These are phyloP conservation scores for Daedaleopsis nitida DNA, from an alignment of 768 basidiomycete genomes.

Conservation along the genomic window DNA sequence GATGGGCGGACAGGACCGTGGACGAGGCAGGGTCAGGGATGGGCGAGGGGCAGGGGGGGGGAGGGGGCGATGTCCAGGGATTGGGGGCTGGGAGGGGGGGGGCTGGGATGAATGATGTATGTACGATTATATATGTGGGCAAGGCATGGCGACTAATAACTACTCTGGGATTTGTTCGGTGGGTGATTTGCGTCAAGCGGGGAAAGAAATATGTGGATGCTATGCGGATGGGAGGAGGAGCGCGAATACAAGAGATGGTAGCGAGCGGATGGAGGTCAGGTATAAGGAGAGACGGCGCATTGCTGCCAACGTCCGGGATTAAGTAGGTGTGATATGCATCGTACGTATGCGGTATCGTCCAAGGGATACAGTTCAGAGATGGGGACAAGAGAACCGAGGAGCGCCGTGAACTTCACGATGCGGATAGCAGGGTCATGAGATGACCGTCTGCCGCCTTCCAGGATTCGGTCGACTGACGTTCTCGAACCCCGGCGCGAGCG, in stretches of 20 bases:
- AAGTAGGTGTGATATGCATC: not conserved
- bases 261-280: constrained; percentile 10
- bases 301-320: constrained; percentile 9
- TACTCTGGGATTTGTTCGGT: not conserved
- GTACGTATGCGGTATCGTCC: not conserved
- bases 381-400: not conserved
- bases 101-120: too few relatives aligned
- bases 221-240: not conserved
- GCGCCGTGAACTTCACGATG: not conserved
- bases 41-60: too few relatives aligned
- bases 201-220: not conserved
- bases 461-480: constrained; percentile 29
- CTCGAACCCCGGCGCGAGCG: constrained; percentile 27
- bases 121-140: too few relatives aligned
- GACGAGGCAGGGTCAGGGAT: too few relatives aligned
- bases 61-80: too few relatives aligned
- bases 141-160: not conserved
- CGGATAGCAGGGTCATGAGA: constrained; percentile 22
- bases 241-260: not conserved
- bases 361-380: not conserved
- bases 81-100: too few relatives aligned
- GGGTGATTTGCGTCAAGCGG: not conserved
- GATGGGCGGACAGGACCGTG: not conserved
- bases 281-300: constrained; percentile 11
- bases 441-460: constrained; percentile 29